Evolutionary conservation across 805 yeast species (phyloP).

Genomic region (Ogataea paraovalis): DNA sequence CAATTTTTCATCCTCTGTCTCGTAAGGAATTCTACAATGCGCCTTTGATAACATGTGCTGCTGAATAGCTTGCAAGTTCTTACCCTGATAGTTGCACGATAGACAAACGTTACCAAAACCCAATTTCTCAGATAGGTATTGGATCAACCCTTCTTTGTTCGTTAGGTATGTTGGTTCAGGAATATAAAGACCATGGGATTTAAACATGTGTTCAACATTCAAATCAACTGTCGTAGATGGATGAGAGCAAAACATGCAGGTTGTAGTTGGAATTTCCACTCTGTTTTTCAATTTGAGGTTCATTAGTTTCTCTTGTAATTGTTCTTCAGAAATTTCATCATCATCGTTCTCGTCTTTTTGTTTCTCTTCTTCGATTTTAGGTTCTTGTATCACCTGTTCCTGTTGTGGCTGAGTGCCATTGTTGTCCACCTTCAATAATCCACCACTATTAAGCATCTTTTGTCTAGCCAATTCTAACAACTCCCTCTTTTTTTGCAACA

Average conservation of each 20-base stretch:
- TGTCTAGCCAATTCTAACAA: constrained; percentile 44
- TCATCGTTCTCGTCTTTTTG: constrained; percentile 10
- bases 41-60: constrained; percentile 84
- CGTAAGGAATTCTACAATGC: constrained; percentile 89
- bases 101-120: constrained; percentile 82
- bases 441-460: constrained; percentile 35
- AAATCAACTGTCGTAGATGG: constrained; percentile 37
- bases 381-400: constrained; percentile 6
- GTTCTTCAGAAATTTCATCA: constrained; percentile 34
- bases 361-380: constrained; percentile 11
- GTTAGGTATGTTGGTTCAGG: constrained; percentile 74
- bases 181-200: constrained; percentile 76
- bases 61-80: constrained; percentile 76
- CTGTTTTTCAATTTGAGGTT: constrained; percentile 42
- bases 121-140: constrained; percentile 73
- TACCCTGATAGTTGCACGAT: constrained; percentile 81
- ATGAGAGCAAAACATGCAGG: constrained; percentile 48
- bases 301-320: constrained; percentile 38
- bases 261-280: constrained; percentile 44
- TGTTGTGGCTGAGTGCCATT: constrained; percentile 19
- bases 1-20: constrained; percentile 68
- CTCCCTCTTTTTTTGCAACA: constrained; percentile 44
- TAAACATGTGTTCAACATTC: constrained; percentile 68
- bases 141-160: constrained; percentile 69
- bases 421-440: constrained; percentile 18